Conservation (phyloP, 2,329 filamentous ascomycete species). For the Neonectria punicea region DNA sequence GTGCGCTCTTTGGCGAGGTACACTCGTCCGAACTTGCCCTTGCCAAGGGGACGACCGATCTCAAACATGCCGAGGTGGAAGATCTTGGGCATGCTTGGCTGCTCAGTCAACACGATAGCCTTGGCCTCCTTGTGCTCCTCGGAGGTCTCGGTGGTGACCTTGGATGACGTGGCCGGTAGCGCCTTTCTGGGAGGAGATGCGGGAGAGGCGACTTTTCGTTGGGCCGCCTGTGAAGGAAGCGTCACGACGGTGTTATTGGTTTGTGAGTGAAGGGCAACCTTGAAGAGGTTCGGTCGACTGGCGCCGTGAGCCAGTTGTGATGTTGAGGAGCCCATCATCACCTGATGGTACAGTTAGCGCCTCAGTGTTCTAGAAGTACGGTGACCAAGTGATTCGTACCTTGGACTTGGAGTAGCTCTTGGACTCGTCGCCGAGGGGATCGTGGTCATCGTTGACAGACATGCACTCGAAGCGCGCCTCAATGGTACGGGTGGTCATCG, state of each 20-base stretch:
- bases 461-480: slow-evolving; percentile 92
- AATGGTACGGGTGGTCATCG: slow-evolving; percentile 79
- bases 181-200: slow-evolving; percentile 65
- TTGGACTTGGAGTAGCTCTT: slow-evolving; percentile 77
- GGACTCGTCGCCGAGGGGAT: slow-evolving; percentile 63
- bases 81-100: slow-evolving; percentile 67
- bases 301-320: slow-evolving; percentile 61
- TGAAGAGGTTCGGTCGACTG: slow-evolving; percentile 84
- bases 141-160: slow-evolving; percentile 60
- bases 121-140: slow-evolving; percentile 65
- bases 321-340: slow-evolving; percentile 43
- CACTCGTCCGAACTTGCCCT: slow-evolving; percentile 88
- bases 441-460: slow-evolving; percentile 90
- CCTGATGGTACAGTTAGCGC: slow-evolving; percentile 54
- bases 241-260: slow-evolving; percentile 75
- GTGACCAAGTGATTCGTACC: slow-evolving; percentile 59
- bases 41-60: slow-evolving; percentile 86
- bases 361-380: not conserved
- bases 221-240: slow-evolving; percentile 72
- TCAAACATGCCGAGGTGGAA: slow-evolving; percentile 96
- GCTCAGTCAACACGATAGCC: slow-evolving; percentile 64
- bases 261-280: slow-evolving; percentile 83
- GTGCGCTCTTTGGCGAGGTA: slow-evolving; percentile 84
- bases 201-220: slow-evolving; percentile 59
- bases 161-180: slow-evolving; percentile 53